Evolutionary conservation across 208 protist genomes (phyloP), one percentile per base, ranked within the genome.

Genomic region (Trichomonas vaginalis): DNA sequence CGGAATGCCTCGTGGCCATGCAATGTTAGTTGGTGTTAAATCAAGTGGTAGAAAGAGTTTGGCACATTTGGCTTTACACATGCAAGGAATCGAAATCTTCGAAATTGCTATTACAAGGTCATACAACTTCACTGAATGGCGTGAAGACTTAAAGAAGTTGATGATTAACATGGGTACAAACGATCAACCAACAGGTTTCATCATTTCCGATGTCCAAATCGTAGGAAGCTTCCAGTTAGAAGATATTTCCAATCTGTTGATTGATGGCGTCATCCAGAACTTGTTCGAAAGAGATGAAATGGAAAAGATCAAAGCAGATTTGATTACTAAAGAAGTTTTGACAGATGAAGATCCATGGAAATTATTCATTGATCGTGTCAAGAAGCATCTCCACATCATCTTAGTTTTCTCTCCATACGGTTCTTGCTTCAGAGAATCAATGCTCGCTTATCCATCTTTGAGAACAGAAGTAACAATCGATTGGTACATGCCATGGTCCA

Each of bases 401-500:
- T 97, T 99, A 42, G 98, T 98, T 96, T 99, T 99, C 98, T 99
- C 98, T 3, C 99, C 99, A 0, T 98, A 98, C 35, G 98, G 99
- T 56, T 97, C 98, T 88, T 96, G 98, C 27, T 99, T 99, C 97
- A 97, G 98, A 92, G 97, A 98, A 48, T 97, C 98, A 47, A 97
- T 99, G 62, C 97, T 99, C 12, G 99, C 99, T 97, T 99, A 99
- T 97, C 99, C 99, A 0, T 98, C 98, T 42, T 96, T 99, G 1
- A 98, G 99, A 49, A 99, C 98, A 95, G 99, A 98, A 97, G 99
- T 98, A 8, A 99, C 98, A 39, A 99, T 99, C 96, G 98, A 99
- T 97, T 99, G 98, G 98, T 99, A 99, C 97, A 96, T 97, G 86
- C 98, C 98, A 95, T 99, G 99, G 99, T 99, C 99, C 37, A 97